A percentile compares a stretch with the other conserved stretches of the same genome.
Evolutionary conservation across 306 rosid genomes (phyloP).

Genomic region (Castanea sativa): DNA sequence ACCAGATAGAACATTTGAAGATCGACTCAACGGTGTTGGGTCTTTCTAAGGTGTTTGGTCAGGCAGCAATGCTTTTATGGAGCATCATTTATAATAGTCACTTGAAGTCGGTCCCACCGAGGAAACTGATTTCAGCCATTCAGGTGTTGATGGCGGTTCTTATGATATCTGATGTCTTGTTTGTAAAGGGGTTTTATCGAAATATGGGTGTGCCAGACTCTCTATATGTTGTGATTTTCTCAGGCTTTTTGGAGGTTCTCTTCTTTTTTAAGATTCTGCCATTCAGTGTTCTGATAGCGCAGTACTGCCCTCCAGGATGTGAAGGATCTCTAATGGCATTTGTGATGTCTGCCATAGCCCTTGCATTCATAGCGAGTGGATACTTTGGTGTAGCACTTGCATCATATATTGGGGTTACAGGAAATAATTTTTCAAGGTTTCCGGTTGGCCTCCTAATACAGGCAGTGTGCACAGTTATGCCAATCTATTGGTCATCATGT

Average conservation of each 20-base stretch:
- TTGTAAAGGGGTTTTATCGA: slow-evolving; percentile 59
- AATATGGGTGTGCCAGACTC: slow-evolving; percentile 70
- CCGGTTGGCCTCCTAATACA: slow-evolving; percentile 63
- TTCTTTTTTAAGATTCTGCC: slow-evolving; percentile 80
- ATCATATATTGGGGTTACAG: slow-evolving; percentile 55
- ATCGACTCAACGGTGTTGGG: slow-evolving; percentile 71
- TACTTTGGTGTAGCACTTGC: slow-evolving; percentile 82
- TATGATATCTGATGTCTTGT: slow-evolving; percentile 83
- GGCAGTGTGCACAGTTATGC: slow-evolving; percentile 68
- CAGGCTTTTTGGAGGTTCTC: slow-evolving; percentile 76
- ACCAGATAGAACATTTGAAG: slow-evolving; percentile 70
- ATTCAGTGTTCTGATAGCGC: slow-evolving; percentile 68
- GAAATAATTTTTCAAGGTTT: slow-evolving; percentile 71
- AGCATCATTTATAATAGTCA: slow-evolving; percentile 57
- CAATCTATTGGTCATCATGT: slow-evolving; percentile 72
- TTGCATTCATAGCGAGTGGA: slow-evolving; percentile 79
- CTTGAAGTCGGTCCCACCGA: slow-evolving; percentile 58
- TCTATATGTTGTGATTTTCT: slow-evolving; percentile 66
- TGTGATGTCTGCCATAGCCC: slow-evolving; percentile 71
- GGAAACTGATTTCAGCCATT: slow-evolving; percentile 68
- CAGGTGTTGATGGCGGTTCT: slow-evolving; percentile 64
- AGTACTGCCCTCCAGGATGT: slow-evolving; percentile 80
- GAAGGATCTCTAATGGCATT: slow-evolving; percentile 97
- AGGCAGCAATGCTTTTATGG: slow-evolving; percentile 83
- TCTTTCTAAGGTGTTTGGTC: slow-evolving; percentile 85